These are phyloP conservation scores for Kockiozyma suomiensis DNA, from an alignment of 805 yeast genomes.

Conservation along the genomic window DNA sequence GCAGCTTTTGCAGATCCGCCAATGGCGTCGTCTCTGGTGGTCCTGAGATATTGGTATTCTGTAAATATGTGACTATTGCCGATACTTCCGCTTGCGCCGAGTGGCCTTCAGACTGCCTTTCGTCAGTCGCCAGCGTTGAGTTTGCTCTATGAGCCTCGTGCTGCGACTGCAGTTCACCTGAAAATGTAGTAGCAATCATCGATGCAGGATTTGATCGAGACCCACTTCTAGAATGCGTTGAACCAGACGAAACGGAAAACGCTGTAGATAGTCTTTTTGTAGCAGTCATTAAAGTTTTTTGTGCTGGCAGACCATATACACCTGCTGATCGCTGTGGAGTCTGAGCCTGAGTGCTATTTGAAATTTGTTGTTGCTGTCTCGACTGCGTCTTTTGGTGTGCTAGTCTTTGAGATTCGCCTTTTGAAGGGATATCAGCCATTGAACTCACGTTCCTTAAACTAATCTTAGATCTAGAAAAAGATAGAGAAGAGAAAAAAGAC, in stretches of 20 bases:
- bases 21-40: constrained; percentile 1
- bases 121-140: not conserved
- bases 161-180: not conserved
- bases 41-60: not conserved
- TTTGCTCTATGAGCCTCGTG: not conserved
- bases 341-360: not conserved
- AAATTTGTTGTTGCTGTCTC: not conserved
- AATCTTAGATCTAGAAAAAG: constrained; percentile 12
- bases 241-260: not conserved
- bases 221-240: not conserved
- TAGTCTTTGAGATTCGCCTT: not conserved
- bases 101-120: not conserved
- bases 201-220: constrained; percentile 9
- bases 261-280: not conserved
- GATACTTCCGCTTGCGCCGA: not conserved
- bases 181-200: not conserved
- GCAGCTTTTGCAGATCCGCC: constrained; percentile 11
- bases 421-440: not conserved
- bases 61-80: not conserved
- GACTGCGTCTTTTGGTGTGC: not conserved
- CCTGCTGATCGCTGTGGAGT: not conserved
- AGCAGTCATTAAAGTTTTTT: not conserved
- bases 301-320: constrained; percentile 2
- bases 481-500: constrained; percentile 14
- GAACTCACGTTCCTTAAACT: not conserved